These are phyloP conservation scores for Lasiosphaeria miniovina DNA, from an alignment of 495 filamentous ascomycete genomes.

Conservation along the genomic window DNA sequence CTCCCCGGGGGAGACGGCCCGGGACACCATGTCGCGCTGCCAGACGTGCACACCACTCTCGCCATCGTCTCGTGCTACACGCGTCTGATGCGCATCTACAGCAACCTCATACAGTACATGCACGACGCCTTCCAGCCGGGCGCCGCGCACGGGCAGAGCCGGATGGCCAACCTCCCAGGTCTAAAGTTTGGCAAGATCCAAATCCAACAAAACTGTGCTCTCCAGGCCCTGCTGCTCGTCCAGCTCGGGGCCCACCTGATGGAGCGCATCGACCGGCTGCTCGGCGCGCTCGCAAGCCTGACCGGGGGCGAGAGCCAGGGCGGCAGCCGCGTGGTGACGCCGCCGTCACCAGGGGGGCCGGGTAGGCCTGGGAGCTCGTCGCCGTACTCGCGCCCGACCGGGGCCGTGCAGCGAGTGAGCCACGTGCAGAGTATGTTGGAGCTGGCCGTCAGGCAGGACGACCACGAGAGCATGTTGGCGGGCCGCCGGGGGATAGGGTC, in stretches of 20 bases:
- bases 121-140: neutral
- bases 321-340: too few relatives aligned
- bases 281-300: neutral
- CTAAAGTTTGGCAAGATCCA: conserved; percentile 1
- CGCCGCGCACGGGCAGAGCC: neutral
- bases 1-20: neutral
- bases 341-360: too few relatives aligned
- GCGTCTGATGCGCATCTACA: neutral
- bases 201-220: neutral
- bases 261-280: neutral
- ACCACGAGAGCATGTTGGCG: neutral
- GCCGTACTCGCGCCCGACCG: neutral
- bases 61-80: neutral
- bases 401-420: neutral
- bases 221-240: neutral
- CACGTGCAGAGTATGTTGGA: neutral
- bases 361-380: neutral
- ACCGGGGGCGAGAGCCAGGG: too few relatives aligned
- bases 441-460: neutral
- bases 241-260: neutral
- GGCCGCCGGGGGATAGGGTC: neutral
- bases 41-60: neutral
- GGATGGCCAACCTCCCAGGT: neutral
- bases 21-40: neutral
- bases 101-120: neutral